Base-by-base conservation (phyloP, 2,329 filamentous ascomycete genomes). In the Xenoacremonium recifei region DNA sequence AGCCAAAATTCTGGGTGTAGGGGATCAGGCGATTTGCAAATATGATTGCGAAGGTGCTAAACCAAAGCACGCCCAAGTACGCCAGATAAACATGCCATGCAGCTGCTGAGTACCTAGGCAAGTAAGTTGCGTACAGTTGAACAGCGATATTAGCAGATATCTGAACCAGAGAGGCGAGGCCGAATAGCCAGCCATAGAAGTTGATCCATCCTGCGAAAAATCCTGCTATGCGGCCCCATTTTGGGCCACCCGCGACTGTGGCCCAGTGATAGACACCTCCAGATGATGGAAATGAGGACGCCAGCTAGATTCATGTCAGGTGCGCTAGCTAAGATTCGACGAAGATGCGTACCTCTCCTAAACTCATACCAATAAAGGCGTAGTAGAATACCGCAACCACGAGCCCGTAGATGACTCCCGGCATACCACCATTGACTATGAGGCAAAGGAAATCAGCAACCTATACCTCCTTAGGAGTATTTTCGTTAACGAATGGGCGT, bases 131-230 rank as follows among this genome's bases (percentile, higher is more conserved):
- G 18, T 58, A 58, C 4, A 52, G 44, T 27, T 58, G 53, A 2
- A 58, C 55, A 0, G 40, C 48, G 15, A 51, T 39, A 7, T 58
- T 58, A 9, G 55, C 55, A 0, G 51, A 43, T 2, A 58, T 46
- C 19, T 58, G 55, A 11, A 58, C 55, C 0, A 58, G 6, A 1
- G 55, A 55, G 27, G 55, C 55, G 0, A 58, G 45, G 4, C 55
- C 55, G 13, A 58, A 58, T 55, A 58, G 58, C 55, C 55, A 58
- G 4, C 55, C 55, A 2, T 58, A 58, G 4, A 58, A 58, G 21
- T 58, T 58, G 39, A 58, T 53, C 55, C 55, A 58, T 3, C 55
- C 55, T 0, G 55, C 43, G 1, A 55, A 58, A 25, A 58, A 58
- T 9, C 55, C 55, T 0, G 47, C 46, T 1, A 54, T 27, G 2